These are phyloP conservation scores for Sclerotinia nivalis DNA, from an alignment of 2,329 filamentous ascomycete genomes.

Conservation along the genomic window DNA sequence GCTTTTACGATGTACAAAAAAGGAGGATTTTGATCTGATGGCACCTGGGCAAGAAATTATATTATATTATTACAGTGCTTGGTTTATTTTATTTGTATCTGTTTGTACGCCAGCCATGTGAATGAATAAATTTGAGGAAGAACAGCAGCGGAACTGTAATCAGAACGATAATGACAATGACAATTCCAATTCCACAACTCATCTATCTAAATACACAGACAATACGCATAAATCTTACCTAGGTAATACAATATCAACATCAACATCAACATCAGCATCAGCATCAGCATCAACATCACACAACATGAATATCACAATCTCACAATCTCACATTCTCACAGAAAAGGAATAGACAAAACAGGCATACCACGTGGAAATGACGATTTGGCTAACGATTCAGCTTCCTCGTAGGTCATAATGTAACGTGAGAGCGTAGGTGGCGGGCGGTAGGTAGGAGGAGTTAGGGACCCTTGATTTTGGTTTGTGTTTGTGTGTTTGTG, in stretches of 20 bases:
- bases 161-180: too few relatives aligned
- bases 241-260: too few relatives aligned
- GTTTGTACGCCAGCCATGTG: neutral
- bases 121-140: neutral
- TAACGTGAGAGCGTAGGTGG: conserved; percentile 14
- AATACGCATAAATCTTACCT: too few relatives aligned
- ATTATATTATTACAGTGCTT: too few relatives aligned
- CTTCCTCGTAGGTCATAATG: neutral
- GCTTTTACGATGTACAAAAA: neutral
- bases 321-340: too few relatives aligned
- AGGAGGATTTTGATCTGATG: neutral
- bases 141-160: neutral
- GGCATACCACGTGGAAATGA: conserved; percentile 24
- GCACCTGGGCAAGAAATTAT: neutral
- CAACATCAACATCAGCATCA: neutral
- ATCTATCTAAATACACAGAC: too few relatives aligned
- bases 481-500: too few relatives aligned
- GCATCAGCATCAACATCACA: neutral
- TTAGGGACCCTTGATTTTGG: neutral
- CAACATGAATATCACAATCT: neutral
- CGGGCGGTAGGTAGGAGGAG: neutral
- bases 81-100: neutral
- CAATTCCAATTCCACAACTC: neutral
- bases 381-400: conserved; percentile 1
- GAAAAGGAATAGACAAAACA: neutral